phyloP scores from a whole-genome alignment of 1,284 basidiomycete genomes.

The Leccinum solheimii region DNA sequence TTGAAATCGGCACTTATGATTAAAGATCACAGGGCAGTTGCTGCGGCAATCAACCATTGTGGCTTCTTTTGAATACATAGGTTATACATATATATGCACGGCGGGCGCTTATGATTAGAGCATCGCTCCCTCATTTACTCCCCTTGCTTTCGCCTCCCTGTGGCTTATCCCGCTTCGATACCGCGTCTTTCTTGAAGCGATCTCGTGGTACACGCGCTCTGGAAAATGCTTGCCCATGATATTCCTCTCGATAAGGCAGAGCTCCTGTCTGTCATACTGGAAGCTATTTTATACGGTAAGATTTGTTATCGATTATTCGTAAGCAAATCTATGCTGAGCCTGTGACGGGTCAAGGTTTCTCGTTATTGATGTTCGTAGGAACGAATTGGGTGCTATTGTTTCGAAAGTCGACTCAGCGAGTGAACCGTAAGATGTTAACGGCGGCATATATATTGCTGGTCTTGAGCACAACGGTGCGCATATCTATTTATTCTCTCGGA shows the following conservation, averaged over 20 bases:
- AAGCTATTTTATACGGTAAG: constrained; percentile 26
- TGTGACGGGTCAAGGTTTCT: constrained; percentile 11
- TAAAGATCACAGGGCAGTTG: background rate
- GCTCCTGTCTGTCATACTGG: constrained; percentile 21
- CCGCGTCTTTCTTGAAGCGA: background rate
- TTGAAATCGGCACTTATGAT: background rate
- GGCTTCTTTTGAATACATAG: background rate
- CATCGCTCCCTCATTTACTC: constrained; percentile 1
- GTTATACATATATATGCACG: background rate
- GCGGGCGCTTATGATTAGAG: background rate
- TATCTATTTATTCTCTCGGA: background rate
- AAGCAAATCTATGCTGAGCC: background rate
- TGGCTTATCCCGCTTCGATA: background rate
- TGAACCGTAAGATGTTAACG: constrained; percentile 15
- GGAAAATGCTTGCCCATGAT: background rate
- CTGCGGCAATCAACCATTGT: background rate
- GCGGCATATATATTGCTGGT: constrained; percentile 16
- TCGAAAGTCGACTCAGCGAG: background rate
- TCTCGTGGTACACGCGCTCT: background rate
- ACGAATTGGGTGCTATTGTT: constrained; percentile 16
- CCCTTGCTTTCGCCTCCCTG: background rate
- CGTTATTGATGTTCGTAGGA: constrained; percentile 23
- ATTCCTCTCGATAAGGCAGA: constrained; percentile 23
- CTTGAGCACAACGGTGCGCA: constrained; percentile 20
- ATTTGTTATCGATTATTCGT: background rate